These are phyloP conservation scores for Colletotrichum abscissum DNA, from an alignment of 2,329 filamentous ascomycete genomes.

Conservation along the genomic window DNA sequence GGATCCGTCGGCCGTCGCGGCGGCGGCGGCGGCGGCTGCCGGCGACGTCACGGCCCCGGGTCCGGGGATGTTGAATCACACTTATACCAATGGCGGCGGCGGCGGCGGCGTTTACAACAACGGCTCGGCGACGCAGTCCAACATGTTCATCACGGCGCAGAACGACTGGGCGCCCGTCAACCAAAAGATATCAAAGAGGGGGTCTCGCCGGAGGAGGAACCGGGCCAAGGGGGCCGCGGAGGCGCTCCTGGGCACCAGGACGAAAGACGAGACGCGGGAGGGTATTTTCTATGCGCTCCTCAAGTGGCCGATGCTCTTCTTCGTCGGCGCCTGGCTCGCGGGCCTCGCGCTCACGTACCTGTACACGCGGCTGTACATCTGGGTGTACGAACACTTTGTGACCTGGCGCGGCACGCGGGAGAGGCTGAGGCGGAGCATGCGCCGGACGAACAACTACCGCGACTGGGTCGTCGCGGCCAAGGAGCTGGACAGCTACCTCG, in stretches of 20 bases:
- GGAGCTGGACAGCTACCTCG: slow-evolving; percentile 82
- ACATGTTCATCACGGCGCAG: slow-evolving; percentile 83
- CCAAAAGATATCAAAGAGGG: slow-evolving; percentile 68
- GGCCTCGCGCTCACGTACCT: slow-evolving; percentile 81
- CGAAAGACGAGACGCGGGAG: slow-evolving; percentile 92
- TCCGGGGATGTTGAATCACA: slow-evolving; percentile 4
- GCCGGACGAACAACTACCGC: slow-evolving; percentile 77
- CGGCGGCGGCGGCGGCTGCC: slow-evolving; percentile 51
- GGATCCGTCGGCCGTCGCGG: slow-evolving; percentile 49
- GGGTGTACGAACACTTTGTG: slow-evolving; percentile 89
- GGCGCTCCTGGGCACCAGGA: slow-evolving; percentile 64
- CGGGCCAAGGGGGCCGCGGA: slow-evolving; percentile 52
- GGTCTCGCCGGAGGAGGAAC: slow-evolving; percentile 47
- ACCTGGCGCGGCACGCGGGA: slow-evolving; percentile 88
- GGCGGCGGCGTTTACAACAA: neutral
- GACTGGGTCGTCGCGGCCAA: slow-evolving; percentile 88
- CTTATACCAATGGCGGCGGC: slow-evolving; percentile 27
- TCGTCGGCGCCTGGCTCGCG: slow-evolving; percentile 83
- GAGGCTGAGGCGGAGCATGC: slow-evolving; percentile 76
- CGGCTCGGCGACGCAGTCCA: slow-evolving; percentile 44
- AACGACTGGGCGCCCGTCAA: slow-evolving; percentile 96
- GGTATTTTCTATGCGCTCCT: slow-evolving; percentile 89
- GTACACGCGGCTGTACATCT: slow-evolving; percentile 88
- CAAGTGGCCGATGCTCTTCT: slow-evolving; percentile 90
- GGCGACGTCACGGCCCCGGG: slow-evolving; percentile 44